A percentile compares a stretch with the other conserved stretches of the same genome.
Conservation (phyloP, 2,329 filamentous ascomycete species). For the Fusarium anguioides region DNA sequence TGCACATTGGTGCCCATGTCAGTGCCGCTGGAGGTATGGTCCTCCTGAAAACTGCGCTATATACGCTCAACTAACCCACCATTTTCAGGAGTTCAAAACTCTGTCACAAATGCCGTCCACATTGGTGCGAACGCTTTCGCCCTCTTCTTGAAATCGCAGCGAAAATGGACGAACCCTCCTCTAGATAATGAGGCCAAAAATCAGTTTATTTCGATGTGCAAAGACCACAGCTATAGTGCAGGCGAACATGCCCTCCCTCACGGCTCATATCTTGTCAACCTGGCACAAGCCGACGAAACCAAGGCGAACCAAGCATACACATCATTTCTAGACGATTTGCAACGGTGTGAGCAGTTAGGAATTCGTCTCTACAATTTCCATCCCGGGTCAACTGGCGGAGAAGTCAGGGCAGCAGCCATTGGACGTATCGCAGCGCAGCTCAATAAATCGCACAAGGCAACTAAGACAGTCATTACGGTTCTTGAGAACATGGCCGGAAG, state of each 20-base stretch:
- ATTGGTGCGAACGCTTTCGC: constrained; percentile 95
- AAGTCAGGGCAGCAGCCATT: constrained; percentile 75
- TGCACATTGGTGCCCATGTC: constrained; percentile 94
- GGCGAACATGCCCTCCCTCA: constrained; percentile 85
- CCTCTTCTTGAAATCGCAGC: constrained; percentile 94
- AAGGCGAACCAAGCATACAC: constrained; percentile 89
- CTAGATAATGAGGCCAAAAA: constrained; percentile 74
- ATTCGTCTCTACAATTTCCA: constrained; percentile 99
- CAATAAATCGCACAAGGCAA: constrained; percentile 83
- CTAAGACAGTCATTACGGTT: constrained; percentile 80
- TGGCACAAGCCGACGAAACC: constrained; percentile 82
- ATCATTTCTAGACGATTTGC: constrained; percentile 87
- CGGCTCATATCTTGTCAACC: constrained; percentile 95
- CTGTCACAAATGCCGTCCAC: constrained; percentile 79
- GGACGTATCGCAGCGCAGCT: constrained; percentile 82
- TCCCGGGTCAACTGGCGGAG: constrained; percentile 82
- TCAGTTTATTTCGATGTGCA: constrained; percentile 76
- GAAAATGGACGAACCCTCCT: constrained; percentile 90
- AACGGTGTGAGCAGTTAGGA: constrained; percentile 84
- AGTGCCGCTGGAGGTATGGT: constrained; percentile 84
- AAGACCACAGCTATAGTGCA: constrained; percentile 76
- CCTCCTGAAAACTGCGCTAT: constrained; percentile 6
- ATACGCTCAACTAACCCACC: background rate
- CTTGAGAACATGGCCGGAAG: constrained; percentile 96
- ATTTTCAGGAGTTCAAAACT: constrained; percentile 82